Evolutionary conservation across 1,139 yeast species (phyloP).

Genomic region (Blastobotrys apis): DNA sequence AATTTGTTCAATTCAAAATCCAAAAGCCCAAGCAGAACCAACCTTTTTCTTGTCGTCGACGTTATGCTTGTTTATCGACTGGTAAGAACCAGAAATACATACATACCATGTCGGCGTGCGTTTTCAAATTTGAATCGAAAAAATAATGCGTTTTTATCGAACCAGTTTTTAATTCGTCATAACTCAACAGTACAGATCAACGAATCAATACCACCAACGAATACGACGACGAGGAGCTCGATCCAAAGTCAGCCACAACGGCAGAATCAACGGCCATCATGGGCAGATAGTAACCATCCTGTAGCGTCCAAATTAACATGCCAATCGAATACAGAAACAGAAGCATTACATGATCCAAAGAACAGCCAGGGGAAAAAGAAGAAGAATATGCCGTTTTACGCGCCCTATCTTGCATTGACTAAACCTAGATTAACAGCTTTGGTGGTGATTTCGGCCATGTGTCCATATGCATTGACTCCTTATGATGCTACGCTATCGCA

Average conservation of each 20-base stretch:
- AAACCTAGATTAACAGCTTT: constrained; percentile 86
- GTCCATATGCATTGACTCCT: constrained; percentile 92
- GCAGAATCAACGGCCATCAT: constrained; percentile 7
- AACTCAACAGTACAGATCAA: too few species aligned
- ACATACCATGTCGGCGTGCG: too few species aligned
- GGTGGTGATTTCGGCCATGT: constrained; percentile 86
- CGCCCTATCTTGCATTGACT: constrained; percentile 63
- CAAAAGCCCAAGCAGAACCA: too few species aligned
- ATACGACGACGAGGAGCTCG: too few species aligned
- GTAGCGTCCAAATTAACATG: constrained; percentile 24
- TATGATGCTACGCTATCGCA: constrained; percentile 66
- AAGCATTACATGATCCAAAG: constrained; percentile 1
- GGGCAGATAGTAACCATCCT: constrained; percentile 10
- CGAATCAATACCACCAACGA: too few species aligned
- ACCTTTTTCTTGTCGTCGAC: too few species aligned
- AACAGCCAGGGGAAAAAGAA: background rate
- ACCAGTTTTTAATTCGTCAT: too few species aligned
- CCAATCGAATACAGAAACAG: constrained; percentile 21
- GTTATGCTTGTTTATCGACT: too few species aligned
- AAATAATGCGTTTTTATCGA: too few species aligned
- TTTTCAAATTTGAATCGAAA: too few species aligned
- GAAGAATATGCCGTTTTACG: constrained; percentile 15
- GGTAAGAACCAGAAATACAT: too few species aligned
- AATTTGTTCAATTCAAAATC: too few species aligned
- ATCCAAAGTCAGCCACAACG: background rate